Evolutionary conservation across 169 alveolate genomes (phyloP), one percentile per base, ranked within the genome.

Genomic region (Plasmodium cynomolgi): DNA sequence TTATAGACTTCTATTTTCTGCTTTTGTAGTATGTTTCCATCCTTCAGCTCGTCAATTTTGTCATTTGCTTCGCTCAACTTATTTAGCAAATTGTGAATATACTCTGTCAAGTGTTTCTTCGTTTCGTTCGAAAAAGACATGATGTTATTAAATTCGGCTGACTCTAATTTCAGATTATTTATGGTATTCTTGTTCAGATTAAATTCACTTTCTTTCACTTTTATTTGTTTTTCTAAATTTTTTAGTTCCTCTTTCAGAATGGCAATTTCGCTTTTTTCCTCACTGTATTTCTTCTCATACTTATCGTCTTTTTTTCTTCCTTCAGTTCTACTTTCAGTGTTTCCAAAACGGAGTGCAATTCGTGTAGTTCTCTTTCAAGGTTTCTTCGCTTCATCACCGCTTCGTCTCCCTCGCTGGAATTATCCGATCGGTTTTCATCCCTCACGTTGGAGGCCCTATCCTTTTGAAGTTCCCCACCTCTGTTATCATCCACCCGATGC

Each of bases 101-200:
- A 88, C 41, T 88, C 94, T 15, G 94, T 88, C 58, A 88, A 13
- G 7, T 88, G 94, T 62, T 88, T 88, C 82, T 88, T 88, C 3
- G 94, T 88, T 17, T 88, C 94, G 72, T 88, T 88, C n/a, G 94
- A 88, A 58, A 84, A 88, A 11, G 88, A 47, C n/a, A 88, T 88
- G 6, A 62, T 62, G 73, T 88, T 74, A 88, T 80, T 88, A 74
- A 88, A 88, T 80, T 88, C 94, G 56, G 62, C 94, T 62, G 94
- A 88, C 72, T 88, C 94, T 68, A 88, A 88, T 74, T 88, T 88
- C 17, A 88, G 73, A 88, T 39, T 88, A 26, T 88, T 88, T 79
- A 88, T 80, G 29, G 90, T 88, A 88, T 88, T 79, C 41, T 80
- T 80, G 74, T 80, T 81, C 39, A 88, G 34, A 33, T 56, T 41